Percentiles rank a stretch among this genome's conserved stretches.
Conservation (phyloP, 768 basidiomycete species). For the Phlebiopsis gigantea region DNA sequence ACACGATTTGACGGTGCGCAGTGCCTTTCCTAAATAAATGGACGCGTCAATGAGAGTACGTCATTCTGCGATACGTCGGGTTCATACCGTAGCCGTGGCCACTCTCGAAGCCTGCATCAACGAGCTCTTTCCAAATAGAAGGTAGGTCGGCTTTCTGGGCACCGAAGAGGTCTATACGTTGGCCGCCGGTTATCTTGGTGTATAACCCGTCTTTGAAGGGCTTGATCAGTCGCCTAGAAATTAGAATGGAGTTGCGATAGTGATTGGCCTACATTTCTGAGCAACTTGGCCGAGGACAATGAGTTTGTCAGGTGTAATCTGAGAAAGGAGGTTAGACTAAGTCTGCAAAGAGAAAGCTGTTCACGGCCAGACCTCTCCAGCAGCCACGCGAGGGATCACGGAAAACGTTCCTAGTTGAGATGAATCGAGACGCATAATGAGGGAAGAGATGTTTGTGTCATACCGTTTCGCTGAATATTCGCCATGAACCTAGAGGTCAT, state of each 20-base stretch:
- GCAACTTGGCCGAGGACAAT: slow-evolving; percentile 61
- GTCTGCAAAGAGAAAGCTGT: too few species aligned
- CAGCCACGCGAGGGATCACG: slow-evolving; percentile 67
- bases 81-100: slow-evolving; percentile 59
- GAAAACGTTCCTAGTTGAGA: slow-evolving; percentile 47
- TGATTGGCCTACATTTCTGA: slow-evolving; percentile 43
- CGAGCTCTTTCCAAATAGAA: slow-evolving; percentile 60
- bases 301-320: slow-evolving; percentile 53
- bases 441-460: not conserved
- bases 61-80: slow-evolving; percentile 24
- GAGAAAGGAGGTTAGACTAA: too few species aligned
- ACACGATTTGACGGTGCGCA: slow-evolving; percentile 75
- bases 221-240: not conserved
- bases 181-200: slow-evolving; percentile 52
- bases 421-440: not conserved
- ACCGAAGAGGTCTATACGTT: slow-evolving; percentile 69
- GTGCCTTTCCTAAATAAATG: slow-evolving; percentile 29
- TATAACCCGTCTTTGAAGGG: slow-evolving; percentile 43
- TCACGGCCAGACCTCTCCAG: slow-evolving; percentile 66
- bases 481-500: slow-evolving; percentile 40
- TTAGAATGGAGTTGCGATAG: not conserved
- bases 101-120: slow-evolving; percentile 64
- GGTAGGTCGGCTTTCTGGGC: slow-evolving; percentile 66
- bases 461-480: slow-evolving; percentile 66
- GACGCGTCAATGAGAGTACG: slow-evolving; percentile 15